Base-by-base conservation (phyloP, 352 stramenopile genomes). In the Phytopythium chamaehyphon region DNA sequence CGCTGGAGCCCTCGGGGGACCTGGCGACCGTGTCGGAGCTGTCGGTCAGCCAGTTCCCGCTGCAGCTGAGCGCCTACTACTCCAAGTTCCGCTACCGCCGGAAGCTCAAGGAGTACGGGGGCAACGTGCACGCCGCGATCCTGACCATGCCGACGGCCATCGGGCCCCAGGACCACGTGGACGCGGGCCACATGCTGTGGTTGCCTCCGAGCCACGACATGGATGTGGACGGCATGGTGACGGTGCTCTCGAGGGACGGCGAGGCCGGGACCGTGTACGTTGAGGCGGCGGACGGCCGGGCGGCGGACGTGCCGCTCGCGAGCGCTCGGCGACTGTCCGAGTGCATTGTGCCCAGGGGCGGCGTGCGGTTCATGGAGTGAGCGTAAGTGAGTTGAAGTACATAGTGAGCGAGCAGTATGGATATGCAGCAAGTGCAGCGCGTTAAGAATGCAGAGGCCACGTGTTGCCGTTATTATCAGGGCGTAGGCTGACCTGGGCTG, bases 111-210 rank as follows among this genome's bases (percentile, higher is more conserved):
- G 68, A 71, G 12, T 82, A 78, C 39, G 31, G 54, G 47, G 73
- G 73, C 14, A 37, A 69, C 6, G 35, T 84, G 10, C 54, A 64
- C 12, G 52, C 56, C 1, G 71, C 78, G 40, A 55, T 84, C 6
- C 40, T 84, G 44, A 84, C 73, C 33, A 73, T 76, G 47, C 67
- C 73, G 26, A 56, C 51, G n/a, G 40, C 43, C 9, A 46, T 84
- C 15, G 35, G 31, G 9, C 19, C 38, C 47, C 42, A 16, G 5
- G 72, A 76, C 31, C 28, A 47, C 5, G 23, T 78, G 38, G 54
- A 50, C 39, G 57, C 57, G 3, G 67, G 66, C 15, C 61, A 80
- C 9, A 14, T 80, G 2, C 38, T 83, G 51, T 83, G 72, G 72
- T 62, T 62, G 42, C 37, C 44, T 38, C 16, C 31, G 10, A 28